These are phyloP conservation scores for Starmerella sirachaensis DNA, from an alignment of 805 yeast genomes.

Conservation along the genomic window DNA sequence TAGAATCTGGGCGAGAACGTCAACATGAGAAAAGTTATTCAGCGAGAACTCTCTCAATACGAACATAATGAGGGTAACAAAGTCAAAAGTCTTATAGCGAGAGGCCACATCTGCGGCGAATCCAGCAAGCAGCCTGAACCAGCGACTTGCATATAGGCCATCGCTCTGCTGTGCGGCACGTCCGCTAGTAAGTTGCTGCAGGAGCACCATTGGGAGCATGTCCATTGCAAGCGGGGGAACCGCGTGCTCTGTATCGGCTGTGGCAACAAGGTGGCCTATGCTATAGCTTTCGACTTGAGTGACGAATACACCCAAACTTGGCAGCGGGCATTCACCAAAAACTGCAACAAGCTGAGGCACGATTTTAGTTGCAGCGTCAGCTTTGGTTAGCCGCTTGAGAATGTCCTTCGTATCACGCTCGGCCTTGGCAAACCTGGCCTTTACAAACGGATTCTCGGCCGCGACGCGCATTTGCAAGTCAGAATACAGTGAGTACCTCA, in stretches of 20 bases:
- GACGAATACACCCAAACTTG: slow-evolving; percentile 15
- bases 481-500: slow-evolving; percentile 13
- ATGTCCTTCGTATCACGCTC: slow-evolving; percentile 17
- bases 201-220: slow-evolving; percentile 15
- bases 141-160: slow-evolving; percentile 13
- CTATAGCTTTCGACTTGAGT: slow-evolving; percentile 21
- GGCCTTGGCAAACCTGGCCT: slow-evolving; percentile 11
- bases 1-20: slow-evolving; percentile 11
- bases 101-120: slow-evolving; percentile 19
- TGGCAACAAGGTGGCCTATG: slow-evolving; percentile 18
- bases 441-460: slow-evolving; percentile 9
- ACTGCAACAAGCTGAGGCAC: slow-evolving; percentile 16
- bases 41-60: slow-evolving; percentile 11
- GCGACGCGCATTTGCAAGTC: slow-evolving; percentile 13
- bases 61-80: slow-evolving; percentile 9
- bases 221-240: slow-evolving; percentile 16
- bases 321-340: slow-evolving; percentile 16
- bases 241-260: background rate
- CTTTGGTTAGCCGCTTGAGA: slow-evolving; percentile 15
- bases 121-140: slow-evolving; percentile 17
- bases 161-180: slow-evolving; percentile 14
- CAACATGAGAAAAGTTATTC: slow-evolving; percentile 8
- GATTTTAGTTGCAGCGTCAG: slow-evolving; percentile 10
- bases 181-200: slow-evolving; percentile 19
- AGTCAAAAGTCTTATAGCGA: slow-evolving; percentile 12